Percentiles rank a stretch among this genome's conserved stretches.
These are phyloP conservation scores for Pseudogymnoascus sp. DNA, from an alignment of 2,329 filamentous ascomycete species.

Conservation along the genomic window DNA sequence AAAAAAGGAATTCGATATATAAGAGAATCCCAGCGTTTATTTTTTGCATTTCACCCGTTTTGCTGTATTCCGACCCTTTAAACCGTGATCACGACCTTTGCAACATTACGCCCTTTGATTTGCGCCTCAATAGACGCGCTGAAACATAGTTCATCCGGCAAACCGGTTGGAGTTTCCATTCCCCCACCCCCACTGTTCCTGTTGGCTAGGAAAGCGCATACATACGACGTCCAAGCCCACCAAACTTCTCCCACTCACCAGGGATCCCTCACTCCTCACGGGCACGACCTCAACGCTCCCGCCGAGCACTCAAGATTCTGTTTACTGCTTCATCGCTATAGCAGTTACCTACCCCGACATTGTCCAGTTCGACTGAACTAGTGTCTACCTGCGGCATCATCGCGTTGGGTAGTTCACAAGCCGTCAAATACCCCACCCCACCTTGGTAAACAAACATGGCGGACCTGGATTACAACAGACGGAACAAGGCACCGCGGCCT, in stretches of 20 bases:
- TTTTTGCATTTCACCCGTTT: neutral
- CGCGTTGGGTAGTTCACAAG: neutral
- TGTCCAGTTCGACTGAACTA: neutral
- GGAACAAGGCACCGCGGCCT: constrained; percentile 77
- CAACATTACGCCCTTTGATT: neutral
- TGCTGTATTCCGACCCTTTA: neutral
- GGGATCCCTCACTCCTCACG: constrained; percentile 6
- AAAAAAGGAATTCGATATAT: constrained; percentile 6
- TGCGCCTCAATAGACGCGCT: neutral
- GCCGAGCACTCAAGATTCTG: neutral
- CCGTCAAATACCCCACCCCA: constrained; percentile 2
- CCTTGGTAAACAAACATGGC: constrained; percentile 25
- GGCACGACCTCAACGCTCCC: constrained; percentile 4
- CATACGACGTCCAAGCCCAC: constrained; percentile 8
- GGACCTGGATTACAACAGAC: constrained; percentile 73
- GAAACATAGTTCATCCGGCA: neutral
- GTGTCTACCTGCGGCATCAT: neutral
- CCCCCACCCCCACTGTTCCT: constrained; percentile 8
- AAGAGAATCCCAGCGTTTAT: constrained; percentile 1
- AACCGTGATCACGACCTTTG: neutral
- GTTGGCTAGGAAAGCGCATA: constrained; percentile 9
- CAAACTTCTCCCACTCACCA: constrained; percentile 9
- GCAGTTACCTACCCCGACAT: neutral
- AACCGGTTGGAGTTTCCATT: constrained; percentile 5
- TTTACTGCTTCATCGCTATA: neutral